Evolutionary conservation across 345 rosid species (phyloP).

Genomic region (Citrus hindsii): DNA sequence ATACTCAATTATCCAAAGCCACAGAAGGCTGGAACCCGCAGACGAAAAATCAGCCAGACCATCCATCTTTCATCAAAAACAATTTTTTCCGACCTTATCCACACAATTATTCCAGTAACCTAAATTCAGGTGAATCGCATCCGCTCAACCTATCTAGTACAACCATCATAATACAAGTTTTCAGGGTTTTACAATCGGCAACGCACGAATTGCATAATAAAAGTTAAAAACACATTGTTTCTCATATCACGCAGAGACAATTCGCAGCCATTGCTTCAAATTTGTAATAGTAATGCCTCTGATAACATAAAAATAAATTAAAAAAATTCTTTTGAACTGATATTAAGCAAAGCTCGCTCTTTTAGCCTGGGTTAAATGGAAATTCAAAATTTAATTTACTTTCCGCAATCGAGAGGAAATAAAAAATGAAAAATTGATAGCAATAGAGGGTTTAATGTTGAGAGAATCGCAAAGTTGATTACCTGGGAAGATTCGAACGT

Average conservation of each 20-base stretch:
- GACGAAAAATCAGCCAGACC: slow-evolving; percentile 9
- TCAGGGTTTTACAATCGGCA: not conserved
- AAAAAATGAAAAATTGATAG: not conserved
- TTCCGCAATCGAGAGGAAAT: not conserved
- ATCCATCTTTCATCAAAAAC: slow-evolving; percentile 1
- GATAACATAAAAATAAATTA: not conserved
- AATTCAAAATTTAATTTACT: not conserved
- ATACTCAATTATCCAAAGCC: slow-evolving; percentile 63
- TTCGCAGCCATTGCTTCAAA: not conserved
- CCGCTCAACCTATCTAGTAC: not conserved
- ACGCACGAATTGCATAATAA: not conserved
- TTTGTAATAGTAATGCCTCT: not conserved
- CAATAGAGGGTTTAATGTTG: no score
- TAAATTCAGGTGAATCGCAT: not conserved
- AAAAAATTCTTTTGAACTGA: not conserved
- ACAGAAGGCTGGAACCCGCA: slow-evolving; percentile 24
- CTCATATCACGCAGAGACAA: not conserved
- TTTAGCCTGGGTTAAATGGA: not conserved
- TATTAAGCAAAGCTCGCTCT: not conserved
- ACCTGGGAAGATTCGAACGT: not conserved
- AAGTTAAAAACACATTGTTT: no score
- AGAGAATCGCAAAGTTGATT: not conserved
- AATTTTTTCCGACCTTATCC: not conserved
- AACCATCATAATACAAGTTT: not conserved
- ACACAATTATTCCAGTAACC: not conserved